Base-by-base conservation (phyloP, 164 flowering plant genomes). In the Piper betle region DNA sequence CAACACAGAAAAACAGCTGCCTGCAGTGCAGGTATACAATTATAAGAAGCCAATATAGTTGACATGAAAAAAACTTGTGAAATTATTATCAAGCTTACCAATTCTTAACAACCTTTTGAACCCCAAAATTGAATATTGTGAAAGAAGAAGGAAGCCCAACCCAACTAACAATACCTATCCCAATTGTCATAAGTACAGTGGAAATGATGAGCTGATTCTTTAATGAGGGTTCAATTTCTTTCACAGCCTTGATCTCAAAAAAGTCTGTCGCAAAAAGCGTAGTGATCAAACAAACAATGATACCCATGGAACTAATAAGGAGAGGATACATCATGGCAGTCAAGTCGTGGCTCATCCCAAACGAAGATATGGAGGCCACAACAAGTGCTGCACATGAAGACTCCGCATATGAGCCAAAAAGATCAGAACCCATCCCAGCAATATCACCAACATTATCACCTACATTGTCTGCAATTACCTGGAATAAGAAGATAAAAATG, bases 51-150 rank as follows among this genome's bases (percentile, higher is more conserved):
- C 11, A 60, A 60, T 25, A 41, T 8, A 18, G n/a, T n/a, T 6
- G 9, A 2, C 15, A 20, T 33, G 19, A 53, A 5, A 33, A 43
- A 55, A 25, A 16, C 33, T 8, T 7, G 15, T 25, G 8, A 19
- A 9, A 55, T 2, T 3, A 1, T 38, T 19, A 15, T 41, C 17
- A 48, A 61, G 55, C 68, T 56, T 70, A 79, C 85, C 85, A 81
- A 65, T 79, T 81, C 69, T 70, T 74, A 39, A 79, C 85, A 61
- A 53, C 71, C 68, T 81, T 81, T 70, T 79, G 75, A 5, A 63
- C 52, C 61, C 85, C 85, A 67, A 75, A 75, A 53, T 79, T 69
- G 66, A 64, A 81, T 66, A 81, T 70, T 56, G 82, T 79, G 73
- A 81, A 66, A 19, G 37, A 25, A 5, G 69, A 60, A 33, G 69